Conservation (phyloP, 2,329 filamentous ascomycete species). For the Penicillium crustosum region DNA sequence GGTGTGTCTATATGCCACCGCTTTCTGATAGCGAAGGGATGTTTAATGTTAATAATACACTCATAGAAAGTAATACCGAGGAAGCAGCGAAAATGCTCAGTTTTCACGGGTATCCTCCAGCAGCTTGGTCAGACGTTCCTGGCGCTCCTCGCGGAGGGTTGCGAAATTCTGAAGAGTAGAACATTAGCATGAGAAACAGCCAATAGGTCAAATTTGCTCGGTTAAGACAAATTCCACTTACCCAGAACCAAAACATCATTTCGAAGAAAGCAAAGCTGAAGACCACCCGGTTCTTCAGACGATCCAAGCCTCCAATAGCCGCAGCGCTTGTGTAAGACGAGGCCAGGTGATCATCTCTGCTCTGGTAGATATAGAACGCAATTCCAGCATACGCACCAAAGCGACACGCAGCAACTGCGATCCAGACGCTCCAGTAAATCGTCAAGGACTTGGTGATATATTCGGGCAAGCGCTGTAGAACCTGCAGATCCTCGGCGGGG, state of each 20-base stretch:
- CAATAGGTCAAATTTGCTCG: not conserved
- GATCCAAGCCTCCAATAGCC: conserved; percentile 53
- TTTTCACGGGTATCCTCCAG: conserved; percentile 22
- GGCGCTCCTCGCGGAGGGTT: conserved; percentile 40
- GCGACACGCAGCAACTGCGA: conserved; percentile 35
- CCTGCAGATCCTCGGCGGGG: conserved; percentile 24
- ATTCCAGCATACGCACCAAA: conserved; percentile 40
- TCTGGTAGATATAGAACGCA: conserved; percentile 41
- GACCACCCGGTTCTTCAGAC: conserved; percentile 77
- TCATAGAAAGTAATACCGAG: not conserved
- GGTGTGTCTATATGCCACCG: not conserved
- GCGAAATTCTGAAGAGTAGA: conserved; percentile 30
- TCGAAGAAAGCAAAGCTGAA: conserved; percentile 86
- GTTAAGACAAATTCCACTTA: conserved; percentile 34
- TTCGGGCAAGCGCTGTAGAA: conserved; percentile 22
- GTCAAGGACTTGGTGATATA: conserved; percentile 29
- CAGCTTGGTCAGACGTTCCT: conserved; percentile 29
- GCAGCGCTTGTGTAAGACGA: conserved; percentile 23
- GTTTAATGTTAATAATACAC: conserved; percentile 3
- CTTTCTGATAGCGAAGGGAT: not conserved
- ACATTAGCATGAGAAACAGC: conserved; percentile 11
- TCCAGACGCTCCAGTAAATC: conserved; percentile 43
- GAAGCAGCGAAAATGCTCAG: not conserved
- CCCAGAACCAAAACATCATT: conserved; percentile 84
- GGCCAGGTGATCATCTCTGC: conserved; percentile 21